Conservation (phyloP, 768 basidiomycete species). For the Psilocybe azurescens region DNA sequence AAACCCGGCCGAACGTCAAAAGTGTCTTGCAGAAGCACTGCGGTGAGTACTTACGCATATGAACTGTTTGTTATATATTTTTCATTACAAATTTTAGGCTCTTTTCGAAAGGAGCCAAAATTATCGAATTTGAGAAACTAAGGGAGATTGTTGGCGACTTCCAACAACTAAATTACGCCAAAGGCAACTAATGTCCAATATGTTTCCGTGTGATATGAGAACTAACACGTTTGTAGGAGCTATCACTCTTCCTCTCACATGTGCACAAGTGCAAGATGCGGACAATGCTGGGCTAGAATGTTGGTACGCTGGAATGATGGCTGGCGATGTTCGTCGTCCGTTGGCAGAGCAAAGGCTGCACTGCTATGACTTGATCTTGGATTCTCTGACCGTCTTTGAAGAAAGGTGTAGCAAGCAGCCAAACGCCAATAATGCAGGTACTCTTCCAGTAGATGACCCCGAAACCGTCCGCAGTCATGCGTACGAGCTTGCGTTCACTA, state of each 20-base stretch:
- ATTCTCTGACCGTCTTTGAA: constrained; percentile 83
- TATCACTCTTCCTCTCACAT: constrained; percentile 82
- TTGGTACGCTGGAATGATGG: constrained; percentile 67
- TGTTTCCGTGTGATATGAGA: neutral
- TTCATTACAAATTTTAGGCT: constrained; percentile 51
- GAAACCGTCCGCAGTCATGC: constrained; percentile 83
- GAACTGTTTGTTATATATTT: constrained; percentile 7
- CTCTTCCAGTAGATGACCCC: constrained; percentile 50
- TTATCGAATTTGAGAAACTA: constrained; percentile 83
- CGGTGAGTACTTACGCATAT: constrained; percentile 52
- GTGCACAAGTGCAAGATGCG: constrained; percentile 79
- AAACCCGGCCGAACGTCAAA: constrained; percentile 74
- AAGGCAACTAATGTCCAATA: constrained; percentile 51
- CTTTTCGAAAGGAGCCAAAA: constrained; percentile 87
- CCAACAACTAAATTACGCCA: constrained; percentile 80
- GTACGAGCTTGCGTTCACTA: constrained; percentile 83
- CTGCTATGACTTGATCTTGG: constrained; percentile 86
- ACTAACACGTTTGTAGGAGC: constrained; percentile 57
- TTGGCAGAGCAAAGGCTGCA: constrained; percentile 65
- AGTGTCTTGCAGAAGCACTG: constrained; percentile 85
- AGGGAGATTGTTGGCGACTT: constrained; percentile 91
- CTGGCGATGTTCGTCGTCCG: constrained; percentile 61
- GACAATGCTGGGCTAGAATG: constrained; percentile 77
- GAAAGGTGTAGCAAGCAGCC: constrained; percentile 49
- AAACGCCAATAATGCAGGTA: constrained; percentile 24